Evolutionary conservation across 306 rosid species (phyloP), one percentile per base, ranked within the genome.

Genomic region (Cucumis hystrix): DNA sequence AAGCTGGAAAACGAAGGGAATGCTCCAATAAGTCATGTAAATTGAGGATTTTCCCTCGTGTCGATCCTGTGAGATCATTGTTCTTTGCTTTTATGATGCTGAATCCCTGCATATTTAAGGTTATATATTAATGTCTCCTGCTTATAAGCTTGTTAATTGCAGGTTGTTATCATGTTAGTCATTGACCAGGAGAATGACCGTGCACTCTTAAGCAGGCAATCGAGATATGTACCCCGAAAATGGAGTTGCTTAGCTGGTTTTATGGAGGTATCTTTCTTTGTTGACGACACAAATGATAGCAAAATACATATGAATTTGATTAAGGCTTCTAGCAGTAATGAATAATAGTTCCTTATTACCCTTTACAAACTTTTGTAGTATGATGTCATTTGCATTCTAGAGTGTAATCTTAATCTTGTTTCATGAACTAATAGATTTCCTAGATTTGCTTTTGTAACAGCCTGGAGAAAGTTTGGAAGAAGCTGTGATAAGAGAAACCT

Each of bases 401-500:
- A 64, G 20, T 67, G 5, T 41, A 18, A 67, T 20, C 18, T 66
- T 61, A 28, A 61, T 61, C 40, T 61, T 61, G 40, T 49, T 52
- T 54, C 28, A 74, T 54, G 37, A 75, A 33, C 37, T 12, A 3
- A 69, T n/a, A 62, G 37, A 62, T 13, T 69, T 55, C 76, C 51
- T 68, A 47, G 57, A 64, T 47, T 80, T 66, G 60, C 60, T 67
- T 39, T 79, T 70, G 60, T 84, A 68, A 62, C 85, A 95, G 99
- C 93, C 96, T 68, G 97, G 97, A 82, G 99, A 95, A 87, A 95
- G 93, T 87, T 85, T 95, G 87, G 97, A 95, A 85, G 97, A 90
- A 88, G 97, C 99, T 30, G 97, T 92, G 80, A 87, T 90, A 87
- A 90, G 99, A 83, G 99, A 95, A 83, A 89, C 99, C 43, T 89